These are phyloP conservation scores for Zizania latifolia DNA, from an alignment of 176 grass and related monocot species.

Conservation along the genomic window DNA sequence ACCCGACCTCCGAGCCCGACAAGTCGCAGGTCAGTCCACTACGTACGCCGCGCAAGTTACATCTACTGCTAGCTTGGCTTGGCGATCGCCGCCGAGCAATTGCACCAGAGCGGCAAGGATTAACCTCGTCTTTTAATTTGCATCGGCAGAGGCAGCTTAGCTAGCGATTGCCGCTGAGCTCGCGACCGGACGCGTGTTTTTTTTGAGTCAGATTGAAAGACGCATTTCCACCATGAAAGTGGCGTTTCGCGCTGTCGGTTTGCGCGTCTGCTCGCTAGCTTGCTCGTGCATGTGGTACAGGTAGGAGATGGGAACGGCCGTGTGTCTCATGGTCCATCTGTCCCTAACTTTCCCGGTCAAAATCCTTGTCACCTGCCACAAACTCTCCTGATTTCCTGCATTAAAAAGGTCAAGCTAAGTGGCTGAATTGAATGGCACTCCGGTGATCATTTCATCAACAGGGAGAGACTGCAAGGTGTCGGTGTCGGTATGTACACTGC, in stretches of 20 bases:
- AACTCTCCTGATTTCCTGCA: background rate
- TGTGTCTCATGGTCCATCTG: slow-evolving; percentile 41
- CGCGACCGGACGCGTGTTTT: background rate
- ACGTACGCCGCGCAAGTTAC: too few species aligned
- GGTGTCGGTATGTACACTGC: too few species aligned
- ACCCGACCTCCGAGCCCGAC: slow-evolving; percentile 81
- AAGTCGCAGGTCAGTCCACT: slow-evolving; percentile 76
- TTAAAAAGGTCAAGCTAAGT: background rate
- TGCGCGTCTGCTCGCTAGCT: background rate
- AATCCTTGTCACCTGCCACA: slow-evolving; percentile 20
- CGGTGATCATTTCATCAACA: too few species aligned
- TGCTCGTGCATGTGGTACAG: slow-evolving; percentile 32
- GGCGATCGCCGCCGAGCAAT: too few species aligned
- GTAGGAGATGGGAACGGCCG: background rate
- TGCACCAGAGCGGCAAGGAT: slow-evolving; percentile 6
- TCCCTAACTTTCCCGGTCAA: slow-evolving; percentile 33
- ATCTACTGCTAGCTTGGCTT: too few species aligned
- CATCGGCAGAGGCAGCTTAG: background rate
- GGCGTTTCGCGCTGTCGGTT: slow-evolving; percentile 16
- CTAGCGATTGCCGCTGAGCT: background rate
- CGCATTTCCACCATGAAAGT: slow-evolving; percentile 32
- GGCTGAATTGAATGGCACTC: background rate
- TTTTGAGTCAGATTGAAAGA: slow-evolving; percentile 7
- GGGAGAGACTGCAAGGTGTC: too few species aligned
- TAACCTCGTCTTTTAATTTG: slow-evolving; percentile 20